Evolutionary conservation across 306 rosid species (phyloP).

Genomic region (Cicer judaicum): DNA sequence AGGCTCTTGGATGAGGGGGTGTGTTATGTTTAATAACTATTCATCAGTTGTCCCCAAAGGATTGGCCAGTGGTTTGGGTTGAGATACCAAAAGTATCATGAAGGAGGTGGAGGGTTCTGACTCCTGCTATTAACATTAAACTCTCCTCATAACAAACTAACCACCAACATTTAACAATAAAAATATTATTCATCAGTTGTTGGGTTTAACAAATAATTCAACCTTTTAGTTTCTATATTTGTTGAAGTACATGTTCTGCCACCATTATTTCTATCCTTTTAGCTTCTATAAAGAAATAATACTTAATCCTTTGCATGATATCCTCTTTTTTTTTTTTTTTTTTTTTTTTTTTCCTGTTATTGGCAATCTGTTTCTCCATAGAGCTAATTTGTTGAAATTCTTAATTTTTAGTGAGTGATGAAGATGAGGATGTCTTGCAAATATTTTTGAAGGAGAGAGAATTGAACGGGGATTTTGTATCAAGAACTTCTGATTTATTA

Average conservation of each 20-base stretch:
- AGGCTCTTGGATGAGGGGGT: neutral
- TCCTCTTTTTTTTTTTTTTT: conserved; percentile 30
- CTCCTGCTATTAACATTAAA: too few relatives aligned
- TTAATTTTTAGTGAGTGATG: conserved; percentile 57
- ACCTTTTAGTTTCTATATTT: conserved; percentile 13
- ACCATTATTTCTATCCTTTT: conserved; percentile 8
- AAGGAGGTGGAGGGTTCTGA: too few relatives aligned
- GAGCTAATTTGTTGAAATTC: conserved; percentile 44
- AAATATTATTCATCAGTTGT: too few relatives aligned
- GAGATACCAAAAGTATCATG: too few relatives aligned
- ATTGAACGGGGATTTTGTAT: conserved; percentile 72
- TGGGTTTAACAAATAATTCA: neutral
- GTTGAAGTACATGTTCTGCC: conserved; percentile 14
- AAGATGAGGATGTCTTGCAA: conserved; percentile 73
- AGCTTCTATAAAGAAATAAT: neutral
- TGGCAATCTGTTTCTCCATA: neutral
- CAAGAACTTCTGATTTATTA: conserved; percentile 77
- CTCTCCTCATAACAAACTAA: too few relatives aligned
- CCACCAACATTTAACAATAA: too few relatives aligned
- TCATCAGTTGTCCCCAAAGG: neutral
- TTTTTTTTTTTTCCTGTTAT: conserved; percentile 35
- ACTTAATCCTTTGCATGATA: neutral
- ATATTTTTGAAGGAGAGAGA: conserved; percentile 77
- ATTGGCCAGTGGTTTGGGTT: too few relatives aligned
- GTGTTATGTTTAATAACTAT: neutral